phyloP scores from a whole-genome alignment of 2,329 filamentous ascomycete genomes.

The Dothideomycetes sp. region DNA sequence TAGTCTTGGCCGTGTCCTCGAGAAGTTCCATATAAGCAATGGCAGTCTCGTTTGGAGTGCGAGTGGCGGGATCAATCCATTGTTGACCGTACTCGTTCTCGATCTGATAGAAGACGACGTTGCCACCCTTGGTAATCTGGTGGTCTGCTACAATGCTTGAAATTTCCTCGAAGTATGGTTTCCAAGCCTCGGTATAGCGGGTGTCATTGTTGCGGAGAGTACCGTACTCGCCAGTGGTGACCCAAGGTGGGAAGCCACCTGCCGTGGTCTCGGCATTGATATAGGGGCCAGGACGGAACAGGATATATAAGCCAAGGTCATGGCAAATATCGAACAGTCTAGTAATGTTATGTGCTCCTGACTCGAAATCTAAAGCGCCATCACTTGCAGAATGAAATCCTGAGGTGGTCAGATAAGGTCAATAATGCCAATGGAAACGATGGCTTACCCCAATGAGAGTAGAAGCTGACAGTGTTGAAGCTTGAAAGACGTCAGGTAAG shows the following conservation, averaged over 20 bases:
- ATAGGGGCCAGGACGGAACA: constrained; percentile 23
- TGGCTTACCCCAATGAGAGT: constrained; percentile 5
- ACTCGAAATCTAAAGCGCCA: constrained; percentile 34
- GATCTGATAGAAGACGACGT: constrained; percentile 46
- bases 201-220: constrained; percentile 35
- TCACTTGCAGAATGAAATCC: constrained; percentile 7
- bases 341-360: constrained; percentile 43
- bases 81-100: constrained; percentile 40
- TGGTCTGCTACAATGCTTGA: constrained; percentile 41
- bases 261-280: constrained; percentile 52
- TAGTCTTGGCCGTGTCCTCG: constrained; percentile 40
- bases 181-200: constrained; percentile 42
- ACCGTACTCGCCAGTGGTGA: constrained; percentile 49
- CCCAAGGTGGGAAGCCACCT: constrained; percentile 52
- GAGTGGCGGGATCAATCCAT: constrained; percentile 14
- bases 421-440: constrained; percentile 12
- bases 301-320: constrained; percentile 43
- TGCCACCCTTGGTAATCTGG: constrained; percentile 46
- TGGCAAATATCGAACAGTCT: constrained; percentile 42
- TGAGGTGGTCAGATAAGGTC: constrained; percentile 7
- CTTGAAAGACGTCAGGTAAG: neutral
- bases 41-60: constrained; percentile 34
- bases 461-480: constrained; percentile 30
- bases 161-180: constrained; percentile 36
- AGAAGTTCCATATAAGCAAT: constrained; percentile 47